Conservation (phyloP, 257 asterid genomes). For the Paraleonurus japonicus region DNA sequence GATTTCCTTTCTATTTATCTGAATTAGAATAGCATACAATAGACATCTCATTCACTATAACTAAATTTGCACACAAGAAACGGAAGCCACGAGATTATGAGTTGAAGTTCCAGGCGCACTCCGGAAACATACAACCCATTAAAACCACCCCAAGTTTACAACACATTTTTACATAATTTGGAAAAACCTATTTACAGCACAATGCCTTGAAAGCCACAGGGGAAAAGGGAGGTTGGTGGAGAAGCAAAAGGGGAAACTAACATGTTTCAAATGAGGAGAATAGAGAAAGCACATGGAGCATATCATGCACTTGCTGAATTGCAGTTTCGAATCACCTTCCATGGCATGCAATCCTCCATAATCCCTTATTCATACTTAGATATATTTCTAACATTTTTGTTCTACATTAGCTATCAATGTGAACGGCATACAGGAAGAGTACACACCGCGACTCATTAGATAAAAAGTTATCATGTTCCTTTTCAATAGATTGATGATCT, state of each 20-base stretch:
- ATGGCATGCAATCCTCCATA: neutral
- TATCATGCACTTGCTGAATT: neutral
- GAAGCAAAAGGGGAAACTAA: conserved; percentile 6
- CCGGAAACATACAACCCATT: conserved; percentile 1
- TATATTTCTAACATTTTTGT: neutral
- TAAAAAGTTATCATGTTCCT: neutral
- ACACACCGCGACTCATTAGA: neutral
- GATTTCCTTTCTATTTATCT: conserved; percentile 6
- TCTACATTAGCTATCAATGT: neutral
- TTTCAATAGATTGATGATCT: neutral
- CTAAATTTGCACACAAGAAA: conserved; percentile 8
- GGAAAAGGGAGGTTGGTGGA: neutral
- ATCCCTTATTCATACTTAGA: neutral
- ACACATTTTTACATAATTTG: neutral
- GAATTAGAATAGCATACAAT: neutral
- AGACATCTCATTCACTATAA: neutral
- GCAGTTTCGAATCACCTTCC: conserved; percentile 1
- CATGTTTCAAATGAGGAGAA: neutral
- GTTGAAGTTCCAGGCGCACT: neutral
- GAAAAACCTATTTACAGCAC: neutral
- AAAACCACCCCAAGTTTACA: neutral
- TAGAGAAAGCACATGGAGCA: neutral
- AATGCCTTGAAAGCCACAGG: conserved; percentile 5
- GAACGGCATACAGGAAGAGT: neutral
- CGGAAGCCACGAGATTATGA: conserved; percentile 1